phyloP scores from a whole-genome alignment of 2,329 filamentous ascomycete genomes.

The Fonsecaea pedrosoi region DNA sequence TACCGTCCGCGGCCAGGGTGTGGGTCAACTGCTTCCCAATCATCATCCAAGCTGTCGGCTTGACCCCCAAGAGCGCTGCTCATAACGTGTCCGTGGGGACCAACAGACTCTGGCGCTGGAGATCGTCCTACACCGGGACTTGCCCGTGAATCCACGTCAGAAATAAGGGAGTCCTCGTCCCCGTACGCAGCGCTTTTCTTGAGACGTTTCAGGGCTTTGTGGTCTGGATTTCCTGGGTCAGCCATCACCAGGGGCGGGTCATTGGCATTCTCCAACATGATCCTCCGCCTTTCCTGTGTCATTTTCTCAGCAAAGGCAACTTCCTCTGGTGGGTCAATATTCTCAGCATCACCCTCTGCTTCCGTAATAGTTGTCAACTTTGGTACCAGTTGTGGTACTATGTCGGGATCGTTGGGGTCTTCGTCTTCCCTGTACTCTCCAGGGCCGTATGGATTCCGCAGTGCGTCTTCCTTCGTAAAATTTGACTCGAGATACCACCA shows the following conservation, averaged over 20 bases:
- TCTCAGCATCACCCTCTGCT: slow-evolving; percentile 58
- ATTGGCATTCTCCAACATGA: slow-evolving; percentile 50
- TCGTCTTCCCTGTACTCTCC: slow-evolving; percentile 44
- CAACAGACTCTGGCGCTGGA: slow-evolving; percentile 31
- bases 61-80: slow-evolving; percentile 35
- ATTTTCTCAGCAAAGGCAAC: slow-evolving; percentile 57
- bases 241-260: slow-evolving; percentile 43
- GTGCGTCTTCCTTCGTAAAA: slow-evolving; percentile 84
- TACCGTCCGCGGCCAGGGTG: slow-evolving; percentile 48
- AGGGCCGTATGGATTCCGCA: slow-evolving; percentile 86
- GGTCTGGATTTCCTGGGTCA: slow-evolving; percentile 44
- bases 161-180: slow-evolving; percentile 37
- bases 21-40: slow-evolving; percentile 47
- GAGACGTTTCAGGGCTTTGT: slow-evolving; percentile 51
- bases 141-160: slow-evolving; percentile 39
- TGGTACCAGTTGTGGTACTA: slow-evolving; percentile 56
- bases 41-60: slow-evolving; percentile 47
- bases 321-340: slow-evolving; percentile 57
- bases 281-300: slow-evolving; percentile 56
- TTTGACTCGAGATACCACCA: slow-evolving; percentile 96
- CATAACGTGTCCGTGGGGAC: slow-evolving; percentile 33
- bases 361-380: slow-evolving; percentile 56
- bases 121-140: slow-evolving; percentile 38
- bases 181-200: slow-evolving; percentile 48
- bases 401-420: slow-evolving; percentile 48